Percentiles rank a stretch among this genome's conserved stretches.
These are phyloP conservation scores for Botrytis porri DNA, from an alignment of 2,329 filamentous ascomycete genomes.

Conservation along the genomic window DNA sequence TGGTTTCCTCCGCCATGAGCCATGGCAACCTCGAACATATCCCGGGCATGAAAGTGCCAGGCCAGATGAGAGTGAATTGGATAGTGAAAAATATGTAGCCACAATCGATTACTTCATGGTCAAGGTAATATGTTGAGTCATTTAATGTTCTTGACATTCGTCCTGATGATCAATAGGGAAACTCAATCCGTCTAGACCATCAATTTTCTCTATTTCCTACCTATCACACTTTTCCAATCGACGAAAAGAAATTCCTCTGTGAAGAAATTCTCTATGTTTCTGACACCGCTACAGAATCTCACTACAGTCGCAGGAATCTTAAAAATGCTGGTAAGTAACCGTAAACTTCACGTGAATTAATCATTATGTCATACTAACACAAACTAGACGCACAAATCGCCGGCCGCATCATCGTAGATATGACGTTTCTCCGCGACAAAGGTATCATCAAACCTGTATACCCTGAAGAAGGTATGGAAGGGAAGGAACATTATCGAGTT, in stretches of 20 bases:
- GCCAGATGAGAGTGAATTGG: conserved; percentile 17
- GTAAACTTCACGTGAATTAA: background rate
- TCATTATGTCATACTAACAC: background rate
- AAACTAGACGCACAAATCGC: conserved; percentile 23
- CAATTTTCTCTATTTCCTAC: conserved; percentile 13
- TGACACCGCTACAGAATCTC: conserved; percentile 21
- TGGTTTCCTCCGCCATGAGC: conserved; percentile 24
- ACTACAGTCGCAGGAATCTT: conserved; percentile 16
- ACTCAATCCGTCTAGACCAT: conserved; percentile 18
- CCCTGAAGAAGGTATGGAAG: conserved; percentile 5
- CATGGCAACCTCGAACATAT: conserved; percentile 13
- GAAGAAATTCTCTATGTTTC: conserved; percentile 28
- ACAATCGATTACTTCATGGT: conserved; percentile 28
- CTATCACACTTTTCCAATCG: conserved; percentile 21
- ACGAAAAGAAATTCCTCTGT: conserved; percentile 21
- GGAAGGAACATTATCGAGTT: conserved; percentile 20
- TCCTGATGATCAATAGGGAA: conserved; percentile 19
- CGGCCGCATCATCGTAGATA: conserved; percentile 25
- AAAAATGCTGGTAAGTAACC: conserved; percentile 21
- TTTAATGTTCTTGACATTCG: background rate
- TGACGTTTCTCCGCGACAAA: conserved; percentile 26
- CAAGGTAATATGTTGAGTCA: conserved; percentile 18
- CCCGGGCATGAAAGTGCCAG: conserved; percentile 16
- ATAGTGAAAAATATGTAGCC: conserved; percentile 23
- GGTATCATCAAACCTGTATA: conserved; percentile 16